A percentile compares a stretch with the other conserved stretches of the same genome.
These are phyloP conservation scores for Phytomonas sp. DNA, from an alignment of 208 protist species.

Conservation along the genomic window DNA sequence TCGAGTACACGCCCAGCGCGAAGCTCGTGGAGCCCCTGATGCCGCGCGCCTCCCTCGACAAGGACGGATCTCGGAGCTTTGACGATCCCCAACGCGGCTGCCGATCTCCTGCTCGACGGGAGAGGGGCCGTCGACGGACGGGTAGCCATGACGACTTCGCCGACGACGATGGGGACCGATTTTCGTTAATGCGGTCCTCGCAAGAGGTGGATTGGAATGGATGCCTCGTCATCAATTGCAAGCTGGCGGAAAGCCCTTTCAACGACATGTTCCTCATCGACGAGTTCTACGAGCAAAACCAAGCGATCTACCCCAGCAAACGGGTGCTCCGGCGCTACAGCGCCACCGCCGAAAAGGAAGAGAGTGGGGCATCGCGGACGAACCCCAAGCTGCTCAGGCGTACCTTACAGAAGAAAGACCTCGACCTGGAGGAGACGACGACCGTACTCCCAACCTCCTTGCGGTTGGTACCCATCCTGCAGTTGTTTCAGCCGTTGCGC, in stretches of 20 bases:
- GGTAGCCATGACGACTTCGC: conserved; percentile 12
- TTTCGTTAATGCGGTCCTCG: conserved; percentile 2
- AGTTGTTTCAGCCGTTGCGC: conserved; percentile 44
- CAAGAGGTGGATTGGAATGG: conserved; percentile 70
- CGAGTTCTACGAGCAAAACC: conserved; percentile 81
- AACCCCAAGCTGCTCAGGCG: neutral
- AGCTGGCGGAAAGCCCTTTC: conserved; percentile 55
- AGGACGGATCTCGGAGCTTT: neutral
- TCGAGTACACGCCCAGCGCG: conserved; percentile 69
- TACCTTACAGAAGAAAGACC: neutral
- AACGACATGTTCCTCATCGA: conserved; percentile 88
- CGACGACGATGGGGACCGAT: conserved; percentile 23
- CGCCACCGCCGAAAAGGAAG: conserved; percentile 3
- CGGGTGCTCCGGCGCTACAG: conserved; percentile 20
- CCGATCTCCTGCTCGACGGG: conserved; percentile 6
- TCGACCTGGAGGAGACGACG: neutral
- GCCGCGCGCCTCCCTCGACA: neutral
- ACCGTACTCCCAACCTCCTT: neutral
- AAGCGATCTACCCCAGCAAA: conserved; percentile 44
- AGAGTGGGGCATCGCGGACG: neutral
- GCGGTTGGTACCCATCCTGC: conserved; percentile 35
- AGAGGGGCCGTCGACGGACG: conserved; percentile 12
- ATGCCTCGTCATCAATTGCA: conserved; percentile 66
- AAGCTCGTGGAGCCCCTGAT: conserved; percentile 19
- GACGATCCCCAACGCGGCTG: neutral